Evolutionary conservation across 345 rosid genomes (phyloP).

Genomic region (Gossypium rotundifolium): DNA sequence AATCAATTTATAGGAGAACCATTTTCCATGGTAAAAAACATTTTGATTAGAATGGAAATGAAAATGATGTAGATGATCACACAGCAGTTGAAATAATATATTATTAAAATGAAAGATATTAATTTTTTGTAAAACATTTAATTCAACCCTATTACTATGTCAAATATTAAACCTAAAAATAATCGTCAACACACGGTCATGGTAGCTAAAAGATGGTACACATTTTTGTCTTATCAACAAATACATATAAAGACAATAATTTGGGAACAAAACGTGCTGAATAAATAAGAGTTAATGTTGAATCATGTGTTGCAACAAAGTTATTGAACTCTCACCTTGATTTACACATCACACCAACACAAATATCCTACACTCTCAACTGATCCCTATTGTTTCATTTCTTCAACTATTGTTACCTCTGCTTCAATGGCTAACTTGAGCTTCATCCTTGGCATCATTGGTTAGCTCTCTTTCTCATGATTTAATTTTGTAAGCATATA

Average conservation of each 20-base stretch:
- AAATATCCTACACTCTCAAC: background rate
- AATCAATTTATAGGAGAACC: no score
- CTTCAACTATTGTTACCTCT: background rate
- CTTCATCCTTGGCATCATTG: slow-evolving; percentile 47
- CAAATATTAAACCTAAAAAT: no score
- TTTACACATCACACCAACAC: background rate
- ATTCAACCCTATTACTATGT: no score
- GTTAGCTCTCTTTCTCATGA: slow-evolving; percentile 15
- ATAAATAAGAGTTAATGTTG: background rate
- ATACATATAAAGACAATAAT: background rate
- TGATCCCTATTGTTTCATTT: background rate
- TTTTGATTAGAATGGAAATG: no score
- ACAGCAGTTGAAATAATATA: no score
- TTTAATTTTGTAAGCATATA: background rate
- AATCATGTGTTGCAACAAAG: background rate
- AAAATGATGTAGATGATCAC: no score
- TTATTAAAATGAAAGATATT: no score
- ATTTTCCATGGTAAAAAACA: no score
- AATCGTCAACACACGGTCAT: background rate
- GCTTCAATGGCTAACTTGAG: slow-evolving; percentile 28
- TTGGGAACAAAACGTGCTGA: background rate
- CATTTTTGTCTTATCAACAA: background rate
- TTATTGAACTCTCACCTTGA: background rate
- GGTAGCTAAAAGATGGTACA: background rate
- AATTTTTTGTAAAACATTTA: no score